Base-by-base conservation (phyloP, 495 filamentous ascomycete species). In the Lasiosphaeris hirsuta region DNA sequence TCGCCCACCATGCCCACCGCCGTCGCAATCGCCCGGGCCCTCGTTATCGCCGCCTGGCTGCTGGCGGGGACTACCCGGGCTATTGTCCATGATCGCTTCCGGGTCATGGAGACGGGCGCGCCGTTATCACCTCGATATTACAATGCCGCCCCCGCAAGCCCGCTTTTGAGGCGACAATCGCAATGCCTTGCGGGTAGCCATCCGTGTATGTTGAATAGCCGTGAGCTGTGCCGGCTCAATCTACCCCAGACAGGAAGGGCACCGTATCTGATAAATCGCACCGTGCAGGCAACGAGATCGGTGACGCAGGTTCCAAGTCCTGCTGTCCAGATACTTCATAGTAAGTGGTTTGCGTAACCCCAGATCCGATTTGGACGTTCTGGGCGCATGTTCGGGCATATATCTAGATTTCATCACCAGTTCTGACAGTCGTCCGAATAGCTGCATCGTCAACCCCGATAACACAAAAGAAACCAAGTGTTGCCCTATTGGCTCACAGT, bases 401-500 rank as follows among this genome's bases (percentile, higher is more conserved):
- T 13, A 2, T 35, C n/a, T n/a, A n/a, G 47, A 37, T 13, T 10
- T 36, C 15, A 42, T 7, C 7, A 7, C 1, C 10, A 10, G 19
- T 51, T n/a, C 38, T 58, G 47, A 59, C 18, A 30, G 13, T 47
- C 9, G 14, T 45, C 38, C n/a, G 4, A 44, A 63, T 17, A 71
- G 69, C 51, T 72, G 69, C 59, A 66, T 69, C 43, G 41, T 69
- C 35, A 57, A 72, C 54, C 51, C 62, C 0, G 39, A 36, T 30
- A 40, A 41, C 36, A 35, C 57, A 43, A 52, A 46, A 17, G 47
- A 59, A 30, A 54, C 60, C 19, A 58, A 43, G 37, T 80, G 77
- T 63, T 80, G 77, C 59, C 30, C 49, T 10, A 53, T 77, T 36
- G 77, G 75, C 50, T 51, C 55, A 2, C 40, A 35, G 0, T 80